Evolutionary conservation across 2,329 filamentous ascomycete species (phyloP).

Genomic region (Apiospora malaysiana): DNA sequence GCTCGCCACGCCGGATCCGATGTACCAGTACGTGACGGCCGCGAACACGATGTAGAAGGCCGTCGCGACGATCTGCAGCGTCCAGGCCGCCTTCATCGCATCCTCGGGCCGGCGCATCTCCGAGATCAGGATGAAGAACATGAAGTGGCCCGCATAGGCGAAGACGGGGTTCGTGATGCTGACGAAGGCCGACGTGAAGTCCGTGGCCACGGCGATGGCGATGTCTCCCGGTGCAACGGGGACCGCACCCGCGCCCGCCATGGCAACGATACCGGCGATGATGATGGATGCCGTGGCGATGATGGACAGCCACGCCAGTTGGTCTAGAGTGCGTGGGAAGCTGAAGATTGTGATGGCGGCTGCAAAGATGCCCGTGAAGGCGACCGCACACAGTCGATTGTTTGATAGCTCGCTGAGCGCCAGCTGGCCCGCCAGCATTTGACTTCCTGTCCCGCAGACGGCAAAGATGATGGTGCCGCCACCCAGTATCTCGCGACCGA

Average conservation of each 20-base stretch:
- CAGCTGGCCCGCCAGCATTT: constrained; percentile 57
- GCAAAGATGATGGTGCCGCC: constrained; percentile 58
- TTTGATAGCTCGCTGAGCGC: constrained; percentile 53
- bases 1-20: constrained; percentile 51
- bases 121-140: constrained; percentile 60
- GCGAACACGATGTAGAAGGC: constrained; percentile 57
- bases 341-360: constrained; percentile 52
- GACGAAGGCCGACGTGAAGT: constrained; percentile 52
- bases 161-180: constrained; percentile 59
- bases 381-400: constrained; percentile 53
- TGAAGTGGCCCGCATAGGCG: constrained; percentile 58
- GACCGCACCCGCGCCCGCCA: constrained; percentile 53
- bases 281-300: constrained; percentile 53
- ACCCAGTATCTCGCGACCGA: constrained; percentile 56
- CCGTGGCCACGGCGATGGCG: constrained; percentile 42
- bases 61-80: constrained; percentile 55
- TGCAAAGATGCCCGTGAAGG: constrained; percentile 57
- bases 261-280: constrained; percentile 55
- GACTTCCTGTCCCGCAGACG: constrained; percentile 55
- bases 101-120: constrained; percentile 58
- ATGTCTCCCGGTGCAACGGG: constrained; percentile 46
- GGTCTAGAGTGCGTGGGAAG: constrained; percentile 55
- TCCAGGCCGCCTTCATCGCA: constrained; percentile 57
- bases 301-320: constrained; percentile 53
- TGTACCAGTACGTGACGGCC: constrained; percentile 55